Evolutionary conservation across 306 rosid genomes (phyloP), one percentile per base, ranked within the genome.

Genomic region (Vachellia pachyceras): DNA sequence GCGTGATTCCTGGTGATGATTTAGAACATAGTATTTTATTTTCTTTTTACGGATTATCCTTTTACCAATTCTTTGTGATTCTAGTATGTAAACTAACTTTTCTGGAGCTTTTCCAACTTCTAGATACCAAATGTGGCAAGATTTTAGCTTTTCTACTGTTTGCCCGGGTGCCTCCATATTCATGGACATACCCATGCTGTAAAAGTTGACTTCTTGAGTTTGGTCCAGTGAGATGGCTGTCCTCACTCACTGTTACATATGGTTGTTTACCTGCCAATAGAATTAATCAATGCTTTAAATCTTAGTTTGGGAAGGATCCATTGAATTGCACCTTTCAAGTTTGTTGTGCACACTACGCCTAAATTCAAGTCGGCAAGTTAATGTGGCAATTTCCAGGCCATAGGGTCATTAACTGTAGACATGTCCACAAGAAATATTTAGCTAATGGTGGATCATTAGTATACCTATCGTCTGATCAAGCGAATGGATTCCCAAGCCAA

Each of bases 1-100:
- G 91, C 91, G 10, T 90, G 84, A 86, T 70, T 41, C 40, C 23
- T n/a, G 57, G 64, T 63, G 37, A 46, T 55, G 12, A 10, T 46
- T 20, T 65, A 54, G 68, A 47, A 80, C 39, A 22, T 72, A 66
- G 79, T 20, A 40, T 17, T 60, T 61, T 0, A 40, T 40, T 44
- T 67, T 74, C n/a, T 66, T 3, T 69, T 17, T 66, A 22, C 23
- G 45, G 39, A 55, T 42, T 22, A 8, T 65, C 15, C 44, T 22
- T 33, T 72, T 67, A 73, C 81, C 86, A 78, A 45, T 54, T 83
- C 69, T 42, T 69, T 45, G 22, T 70, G 40, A 70, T 20, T 44
- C 11, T 6, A 12, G 36, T 23, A 52, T 63, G 71, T 71, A 57
- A 63, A 36, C 82, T 75, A 75, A 11, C 44, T 22, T 64, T 75